Evolutionary conservation across 1,284 basidiomycete species (phyloP).

Genomic region (Sanghuangporus sanghuang): DNA sequence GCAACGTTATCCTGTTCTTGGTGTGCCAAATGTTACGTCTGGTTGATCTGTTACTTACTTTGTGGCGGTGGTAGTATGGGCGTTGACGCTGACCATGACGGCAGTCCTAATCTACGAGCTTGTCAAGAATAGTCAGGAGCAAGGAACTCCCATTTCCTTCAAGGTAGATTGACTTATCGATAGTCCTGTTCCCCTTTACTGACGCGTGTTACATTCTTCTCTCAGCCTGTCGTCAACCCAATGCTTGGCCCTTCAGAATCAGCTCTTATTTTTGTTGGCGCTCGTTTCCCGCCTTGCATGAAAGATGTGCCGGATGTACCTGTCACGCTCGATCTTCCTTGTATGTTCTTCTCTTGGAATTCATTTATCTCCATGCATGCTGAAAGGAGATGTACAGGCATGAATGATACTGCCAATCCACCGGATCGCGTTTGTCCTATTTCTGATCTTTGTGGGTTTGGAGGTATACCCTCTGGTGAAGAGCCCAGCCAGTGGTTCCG

Average conservation of each 20-base stretch:
- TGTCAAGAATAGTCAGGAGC: slow-evolving; percentile 63
- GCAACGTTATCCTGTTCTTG: slow-evolving; percentile 74
- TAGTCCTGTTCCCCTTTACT: slow-evolving; percentile 10
- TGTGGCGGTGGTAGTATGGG: slow-evolving; percentile 44
- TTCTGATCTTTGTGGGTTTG: slow-evolving; percentile 84
- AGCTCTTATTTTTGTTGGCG: slow-evolving; percentile 85
- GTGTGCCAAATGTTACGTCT: slow-evolving; percentile 36
- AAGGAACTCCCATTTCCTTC: slow-evolving; percentile 78
- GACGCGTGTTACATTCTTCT: slow-evolving; percentile 26
- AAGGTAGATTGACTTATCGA: slow-evolving; percentile 42
- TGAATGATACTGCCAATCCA: slow-evolving; percentile 75
- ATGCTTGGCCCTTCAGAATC: slow-evolving; percentile 89
- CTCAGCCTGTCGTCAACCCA: slow-evolving; percentile 75
- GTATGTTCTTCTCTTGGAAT: slow-evolving; percentile 35
- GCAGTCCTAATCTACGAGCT: slow-evolving; percentile 77
- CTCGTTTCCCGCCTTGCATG: slow-evolving; percentile 90
- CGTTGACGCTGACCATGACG: slow-evolving; percentile 61
- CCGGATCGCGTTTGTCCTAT: slow-evolving; percentile 68
- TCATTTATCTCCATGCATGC: background rate
- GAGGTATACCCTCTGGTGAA: slow-evolving; percentile 60
- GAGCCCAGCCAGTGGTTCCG: slow-evolving; percentile 85
- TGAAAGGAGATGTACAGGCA: slow-evolving; percentile 37
- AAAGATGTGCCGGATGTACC: slow-evolving; percentile 64
- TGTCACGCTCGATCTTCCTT: slow-evolving; percentile 55
- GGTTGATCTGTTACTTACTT: background rate